These are phyloP conservation scores for Galerina sulciceps DNA, from an alignment of 768 basidiomycete genomes.

Conservation along the genomic window DNA sequence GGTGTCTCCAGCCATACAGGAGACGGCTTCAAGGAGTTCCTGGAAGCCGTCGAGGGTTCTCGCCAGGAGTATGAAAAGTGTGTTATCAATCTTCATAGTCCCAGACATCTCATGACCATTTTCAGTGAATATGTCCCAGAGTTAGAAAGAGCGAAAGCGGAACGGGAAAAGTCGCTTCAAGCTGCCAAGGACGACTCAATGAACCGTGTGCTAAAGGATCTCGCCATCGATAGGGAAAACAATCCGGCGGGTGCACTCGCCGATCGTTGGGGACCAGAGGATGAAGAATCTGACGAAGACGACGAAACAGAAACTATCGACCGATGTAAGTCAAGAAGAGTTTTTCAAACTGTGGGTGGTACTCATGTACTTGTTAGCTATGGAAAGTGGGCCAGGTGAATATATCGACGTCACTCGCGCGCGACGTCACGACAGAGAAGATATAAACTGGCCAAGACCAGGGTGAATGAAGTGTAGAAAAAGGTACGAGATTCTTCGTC, in stretches of 20 bases:
- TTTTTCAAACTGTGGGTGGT: background rate
- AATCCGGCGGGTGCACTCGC: constrained; percentile 59
- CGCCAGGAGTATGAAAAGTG: constrained; percentile 89
- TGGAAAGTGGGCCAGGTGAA: constrained; percentile 72
- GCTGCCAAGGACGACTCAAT: constrained; percentile 74
- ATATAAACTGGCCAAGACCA: constrained; percentile 76
- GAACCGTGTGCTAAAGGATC: constrained; percentile 77
- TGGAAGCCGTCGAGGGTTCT: constrained; percentile 88
- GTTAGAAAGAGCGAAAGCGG: constrained; percentile 69
- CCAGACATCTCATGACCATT: constrained; percentile 1
- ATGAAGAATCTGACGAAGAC: constrained; percentile 60
- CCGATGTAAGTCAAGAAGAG: constrained; percentile 55
- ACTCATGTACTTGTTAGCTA: constrained; percentile 45
- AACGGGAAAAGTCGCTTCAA: constrained; percentile 57
- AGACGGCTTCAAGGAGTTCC: constrained; percentile 90
- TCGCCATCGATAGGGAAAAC: constrained; percentile 69
- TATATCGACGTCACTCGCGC: constrained; percentile 76
- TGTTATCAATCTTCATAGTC: constrained; percentile 1
- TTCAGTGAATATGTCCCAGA: constrained; percentile 91
- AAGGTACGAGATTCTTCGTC: constrained; percentile 4
- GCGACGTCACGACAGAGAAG: constrained; percentile 55
- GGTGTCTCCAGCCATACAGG: constrained; percentile 97
- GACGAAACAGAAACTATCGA: constrained; percentile 70
- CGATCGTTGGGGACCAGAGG: constrained; percentile 69
- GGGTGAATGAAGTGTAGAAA: constrained; percentile 23